Percentiles rank a stretch among this genome's conserved stretches.
Evolutionary conservation across 2,329 filamentous ascomycete species (phyloP).

Genomic region (Tolypocladium endophyticum): DNA sequence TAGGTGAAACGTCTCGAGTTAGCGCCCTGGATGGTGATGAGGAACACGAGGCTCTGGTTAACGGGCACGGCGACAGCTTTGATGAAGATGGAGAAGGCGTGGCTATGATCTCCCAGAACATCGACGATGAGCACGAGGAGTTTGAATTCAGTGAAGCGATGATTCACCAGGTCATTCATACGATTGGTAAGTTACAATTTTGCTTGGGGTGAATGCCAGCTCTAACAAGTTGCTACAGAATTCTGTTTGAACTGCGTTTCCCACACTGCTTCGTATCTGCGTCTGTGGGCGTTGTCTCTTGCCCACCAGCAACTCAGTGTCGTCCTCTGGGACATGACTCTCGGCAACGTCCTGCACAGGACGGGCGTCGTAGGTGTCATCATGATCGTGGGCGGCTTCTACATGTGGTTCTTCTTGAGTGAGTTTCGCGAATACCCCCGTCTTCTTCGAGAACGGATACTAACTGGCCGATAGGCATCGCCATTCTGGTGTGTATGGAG

Average conservation of each 20-base stretch:
- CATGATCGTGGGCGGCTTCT: slow-evolving; percentile 73
- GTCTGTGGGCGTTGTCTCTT: slow-evolving; percentile 93
- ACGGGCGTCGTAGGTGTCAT: slow-evolving; percentile 61
- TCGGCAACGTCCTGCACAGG: slow-evolving; percentile 62
- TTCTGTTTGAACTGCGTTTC: slow-evolving; percentile 99
- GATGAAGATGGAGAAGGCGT: slow-evolving; percentile 67
- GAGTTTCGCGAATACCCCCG: slow-evolving; percentile 10
- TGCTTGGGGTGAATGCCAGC: background rate
- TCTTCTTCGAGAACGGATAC: slow-evolving; percentile 1
- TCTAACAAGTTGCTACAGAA: slow-evolving; percentile 44
- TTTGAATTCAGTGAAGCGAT: slow-evolving; percentile 96
- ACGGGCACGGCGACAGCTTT: slow-evolving; percentile 47
- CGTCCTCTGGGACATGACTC: slow-evolving; percentile 94
- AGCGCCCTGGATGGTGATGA: slow-evolving; percentile 87
- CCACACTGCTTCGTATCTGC: slow-evolving; percentile 95
- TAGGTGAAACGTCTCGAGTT: slow-evolving; percentile 79
- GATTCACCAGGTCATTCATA: slow-evolving; percentile 99
- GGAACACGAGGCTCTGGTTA: slow-evolving; percentile 44
- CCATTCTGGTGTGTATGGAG: slow-evolving; percentile 84
- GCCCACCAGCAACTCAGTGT: slow-evolving; percentile 96
- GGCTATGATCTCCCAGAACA: slow-evolving; percentile 81
- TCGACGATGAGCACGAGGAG: slow-evolving; percentile 80
- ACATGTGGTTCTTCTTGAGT: slow-evolving; percentile 80
- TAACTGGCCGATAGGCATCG: slow-evolving; percentile 26
- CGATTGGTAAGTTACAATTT: slow-evolving; percentile 62